Base-by-base conservation (phyloP, 2,329 filamentous ascomycete genomes). In the Stagonosporopsis rhizophila region DNA sequence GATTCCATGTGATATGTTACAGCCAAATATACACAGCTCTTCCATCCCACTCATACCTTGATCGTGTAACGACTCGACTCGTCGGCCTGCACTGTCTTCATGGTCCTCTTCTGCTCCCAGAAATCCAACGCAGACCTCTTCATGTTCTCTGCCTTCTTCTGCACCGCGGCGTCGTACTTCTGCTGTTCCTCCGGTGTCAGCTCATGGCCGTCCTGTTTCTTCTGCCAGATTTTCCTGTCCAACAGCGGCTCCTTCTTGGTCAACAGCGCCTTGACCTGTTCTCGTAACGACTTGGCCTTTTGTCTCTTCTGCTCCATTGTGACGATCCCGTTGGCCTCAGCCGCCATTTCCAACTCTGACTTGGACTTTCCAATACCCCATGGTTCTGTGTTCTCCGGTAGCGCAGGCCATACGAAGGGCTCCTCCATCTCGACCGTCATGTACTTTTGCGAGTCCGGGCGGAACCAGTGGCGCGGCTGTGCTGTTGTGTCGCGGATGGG, bases 361-460 rank as follows among this genome's bases (percentile, higher is more conserved):
- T 67, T 57, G 64, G 79, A 76, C 51, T 80, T 77, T 57, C 84
- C 76, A 55, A 83, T 77, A 25, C 67, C 65, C 70, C 71, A 72
- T 9, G 67, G 62, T 47, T 57, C 58, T 59, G 85, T 80, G 62
- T 81, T 77, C 20, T 35, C 48, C 4, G 91, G 90, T 64, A 81
- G 76, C 62, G 87, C 83, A 1, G 95, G 95, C 89, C 91, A 98
- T 53, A 90, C 87, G 80, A 99, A 99, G 4, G 93, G 91, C 80
- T 88, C 81, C 59, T 84, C 86, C 80, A 99, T 85, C 82, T 97
- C 91, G 40, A 96, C 91, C 38, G 90, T 96, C 95, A 99, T 99
- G 77, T 88, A 90, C 85, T 99, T 99, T 70, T 88, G 84, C 45
- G 87, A 81, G 62, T 85, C 82, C 23, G 90, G 89, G 22, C 94